phyloP scores from a whole-genome alignment of 805 yeast species.

The Priceomyces haplophilus region DNA sequence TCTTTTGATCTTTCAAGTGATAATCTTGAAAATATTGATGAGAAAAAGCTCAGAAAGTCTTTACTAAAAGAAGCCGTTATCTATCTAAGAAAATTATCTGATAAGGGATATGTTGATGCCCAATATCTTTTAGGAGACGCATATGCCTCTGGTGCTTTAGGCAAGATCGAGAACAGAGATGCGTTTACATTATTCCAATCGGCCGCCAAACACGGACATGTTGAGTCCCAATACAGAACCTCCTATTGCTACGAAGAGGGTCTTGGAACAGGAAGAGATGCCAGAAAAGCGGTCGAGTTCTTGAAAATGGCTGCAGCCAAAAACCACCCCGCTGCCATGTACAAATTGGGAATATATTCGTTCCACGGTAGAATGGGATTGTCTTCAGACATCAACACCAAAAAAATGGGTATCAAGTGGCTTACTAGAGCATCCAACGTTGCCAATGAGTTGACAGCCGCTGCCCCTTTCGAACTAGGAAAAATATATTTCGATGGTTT shows the following conservation, averaged over 20 bases:
- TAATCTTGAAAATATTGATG: conserved; percentile 18
- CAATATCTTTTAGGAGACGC: conserved; percentile 93
- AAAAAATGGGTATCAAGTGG: conserved; percentile 91
- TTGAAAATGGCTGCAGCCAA: conserved; percentile 83
- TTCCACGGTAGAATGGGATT: conserved; percentile 85
- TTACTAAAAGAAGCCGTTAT: conserved; percentile 74
- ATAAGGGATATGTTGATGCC: conserved; percentile 82
- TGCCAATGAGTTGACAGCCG: conserved; percentile 80
- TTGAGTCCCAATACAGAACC: conserved; percentile 87
- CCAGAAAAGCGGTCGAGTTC: conserved; percentile 80
- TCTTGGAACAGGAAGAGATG: conserved; percentile 84
- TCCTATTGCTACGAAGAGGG: conserved; percentile 94
- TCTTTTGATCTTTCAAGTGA: conserved; percentile 17
- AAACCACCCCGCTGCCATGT: conserved; percentile 97
- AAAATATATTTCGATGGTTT: conserved; percentile 82
- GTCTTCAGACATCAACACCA: conserved; percentile 59
- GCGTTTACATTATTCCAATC: conserved; percentile 75
- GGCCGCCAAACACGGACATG: conserved; percentile 92
- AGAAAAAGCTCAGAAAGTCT: conserved; percentile 42
- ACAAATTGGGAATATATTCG: conserved; percentile 82
- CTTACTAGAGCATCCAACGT: conserved; percentile 78
- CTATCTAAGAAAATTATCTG: conserved; percentile 67
- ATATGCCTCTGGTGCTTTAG: conserved; percentile 78
- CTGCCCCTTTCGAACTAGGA: conserved; percentile 94
- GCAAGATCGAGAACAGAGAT: conserved; percentile 72